Evolutionary conservation across 2,329 filamentous ascomycete species (phyloP), one percentile per base, ranked within the genome.

Genomic region (Corniculantispora saksenae): DNA sequence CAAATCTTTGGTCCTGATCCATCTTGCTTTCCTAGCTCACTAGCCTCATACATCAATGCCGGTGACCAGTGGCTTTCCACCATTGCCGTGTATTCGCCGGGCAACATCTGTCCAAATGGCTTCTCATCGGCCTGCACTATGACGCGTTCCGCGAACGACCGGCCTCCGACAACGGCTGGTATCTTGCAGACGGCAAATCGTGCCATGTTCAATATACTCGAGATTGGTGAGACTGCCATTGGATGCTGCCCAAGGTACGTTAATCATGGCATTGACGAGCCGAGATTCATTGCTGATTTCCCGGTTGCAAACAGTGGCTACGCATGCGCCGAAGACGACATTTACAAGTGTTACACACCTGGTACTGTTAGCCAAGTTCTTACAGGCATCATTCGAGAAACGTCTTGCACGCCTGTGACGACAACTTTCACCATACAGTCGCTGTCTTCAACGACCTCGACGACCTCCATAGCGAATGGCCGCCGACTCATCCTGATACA

Each of bases 311-410:
- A 7, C 19, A 55, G 59, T 47, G 59, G 59, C 32, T 62, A 62
- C 27, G 29, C 48, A 19, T 54, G 59, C 19, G 59, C 59, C 25
- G 23, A 62, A 15, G 59, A 62, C 29, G 59, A 55, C 29, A 19
- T 53, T 7, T 53, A 61, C 21, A 61, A 51, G 23, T 61, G 58
- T 32, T 61, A 53, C 8, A 43, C 59, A 5, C 50, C 59, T 32
- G 50, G 50, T 3, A 62, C 23, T 17, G 25, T 43, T 10, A 47
- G 58, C n/a, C 48, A 61, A 40, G 29, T 61, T 7, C 27, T 61
- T 32, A 61, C 58, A 5, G 58, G 48, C 8, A n/a, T 61, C 19
- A 53, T 40, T n/a, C 45, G 58, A 43, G 10, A 32, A 15, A 45
- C 58, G 13, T 50, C 47, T 8, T 53, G 58, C 35, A 51, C 35